Evolutionary conservation across 768 basidiomycete genomes (phyloP), one percentile per base, ranked within the genome.

Genomic region (Krasilnikovozyma curviuscula): DNA sequence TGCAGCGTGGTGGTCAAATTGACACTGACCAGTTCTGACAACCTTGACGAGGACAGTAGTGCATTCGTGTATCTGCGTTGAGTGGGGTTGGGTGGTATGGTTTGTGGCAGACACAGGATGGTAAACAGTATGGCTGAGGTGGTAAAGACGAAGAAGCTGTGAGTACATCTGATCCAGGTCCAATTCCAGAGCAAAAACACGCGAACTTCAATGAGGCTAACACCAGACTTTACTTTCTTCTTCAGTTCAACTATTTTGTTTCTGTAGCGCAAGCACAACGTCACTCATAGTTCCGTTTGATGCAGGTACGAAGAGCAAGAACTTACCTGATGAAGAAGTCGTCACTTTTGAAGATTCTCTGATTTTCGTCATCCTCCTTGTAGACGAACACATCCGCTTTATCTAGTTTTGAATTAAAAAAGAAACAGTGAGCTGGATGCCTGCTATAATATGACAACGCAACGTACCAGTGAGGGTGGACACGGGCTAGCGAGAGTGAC

Each of bases 261-360:
- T 37, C 35, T 37, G 35, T 10, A 37, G 24, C 4, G 24, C 7
- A 37, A 37, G 10, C 4, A 5, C 5, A n/a, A 5, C 7, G 24
- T 5, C 35, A 37, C 10, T n/a, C 18, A 18, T 23, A 5, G 35
- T 37, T 37, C 35, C 18, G 10, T 21, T 10, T n/a, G 18, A 38
- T 12, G 12, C 18, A 30, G 28, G 34, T 25, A 33, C 3, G 10
- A 29, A 21, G 10, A n/a, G 19, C 3, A 8, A 19, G n/a, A 7
- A n/a, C 27, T 23, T 9, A 50, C 45, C 50, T 18, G 34, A 47
- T 23, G 30, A 52, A 47, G 33, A 43, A 52, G 25, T 52, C 50
- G 33, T 52, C 50, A 6, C 18, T 23, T 10, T 19, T 46, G 33
- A 52, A 33, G 27, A 32, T 37, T 12, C 18, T 25, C 19, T 52